A percentile compares a stretch with the other conserved stretches of the same genome.
These are phyloP conservation scores for Vaccinium myrtillus DNA, from an alignment of 148 eudicot genomes.

Conservation along the genomic window DNA sequence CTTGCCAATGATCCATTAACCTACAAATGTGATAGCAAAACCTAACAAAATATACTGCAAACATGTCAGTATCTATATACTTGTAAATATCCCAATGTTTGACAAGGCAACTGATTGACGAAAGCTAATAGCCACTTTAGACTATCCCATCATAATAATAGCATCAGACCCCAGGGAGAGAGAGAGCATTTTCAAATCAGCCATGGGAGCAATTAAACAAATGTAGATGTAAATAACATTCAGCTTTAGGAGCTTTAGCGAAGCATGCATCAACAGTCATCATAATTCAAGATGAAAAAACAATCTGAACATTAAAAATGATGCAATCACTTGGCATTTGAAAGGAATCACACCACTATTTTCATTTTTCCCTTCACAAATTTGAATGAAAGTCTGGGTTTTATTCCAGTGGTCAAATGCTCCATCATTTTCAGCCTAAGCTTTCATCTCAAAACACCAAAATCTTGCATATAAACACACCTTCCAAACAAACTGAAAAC, in stretches of 20 bases:
- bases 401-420: background rate
- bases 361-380: background rate
- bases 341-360: background rate
- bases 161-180: background rate
- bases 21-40: constrained; percentile 23
- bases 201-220: background rate
- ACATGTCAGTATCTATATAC: background rate
- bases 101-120: background rate
- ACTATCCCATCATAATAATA: background rate
- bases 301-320: background rate
- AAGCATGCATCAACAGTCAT: background rate
- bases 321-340: too few relatives aligned
- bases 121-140: background rate
- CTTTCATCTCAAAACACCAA: background rate
- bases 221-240: background rate
- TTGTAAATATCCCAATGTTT: background rate
- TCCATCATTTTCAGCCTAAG: background rate
- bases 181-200: background rate
- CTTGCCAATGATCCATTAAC: constrained; percentile 61
- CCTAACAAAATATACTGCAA: background rate
- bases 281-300: background rate
- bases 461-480: background rate
- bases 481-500: background rate
- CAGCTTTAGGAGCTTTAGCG: background rate
- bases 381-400: background rate